Evolutionary conservation across 495 filamentous ascomycete genomes (phyloP).

Genomic region (Talaromyces stipitatus): DNA sequence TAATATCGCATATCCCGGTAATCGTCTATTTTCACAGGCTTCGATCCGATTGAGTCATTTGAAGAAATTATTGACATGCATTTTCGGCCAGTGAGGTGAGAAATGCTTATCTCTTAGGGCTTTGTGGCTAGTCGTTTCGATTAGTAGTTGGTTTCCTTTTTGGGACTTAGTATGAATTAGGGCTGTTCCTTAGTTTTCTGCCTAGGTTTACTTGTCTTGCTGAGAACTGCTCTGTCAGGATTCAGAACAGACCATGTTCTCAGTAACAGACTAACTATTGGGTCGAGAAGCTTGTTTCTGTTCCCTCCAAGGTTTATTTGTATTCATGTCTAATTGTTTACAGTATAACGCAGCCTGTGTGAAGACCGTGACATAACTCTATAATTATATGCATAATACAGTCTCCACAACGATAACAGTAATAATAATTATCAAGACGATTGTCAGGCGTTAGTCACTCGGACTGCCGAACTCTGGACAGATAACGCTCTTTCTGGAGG

Average conservation of each 20-base stretch:
- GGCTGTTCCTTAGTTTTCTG: not conserved
- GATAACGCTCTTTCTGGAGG: not conserved
- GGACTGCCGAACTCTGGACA: not conserved
- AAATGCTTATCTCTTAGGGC: slow-evolving; percentile 1
- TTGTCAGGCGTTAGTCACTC: not conserved
- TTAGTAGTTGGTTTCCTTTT: not conserved
- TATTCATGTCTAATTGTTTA: not conserved
- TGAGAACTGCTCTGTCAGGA: not conserved
- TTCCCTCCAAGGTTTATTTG: no score
- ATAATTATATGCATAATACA: not conserved
- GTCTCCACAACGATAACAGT: not conserved
- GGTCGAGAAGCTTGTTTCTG: not conserved
- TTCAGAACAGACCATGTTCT: not conserved
- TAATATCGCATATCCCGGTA: not conserved
- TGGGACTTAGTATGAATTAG: not conserved
- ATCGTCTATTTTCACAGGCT: not conserved
- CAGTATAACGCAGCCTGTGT: not conserved
- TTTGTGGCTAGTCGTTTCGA: not conserved
- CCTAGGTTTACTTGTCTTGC: not conserved
- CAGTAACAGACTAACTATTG: no score
- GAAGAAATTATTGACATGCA: not conserved
- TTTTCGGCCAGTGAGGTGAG: not conserved
- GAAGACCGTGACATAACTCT: not conserved
- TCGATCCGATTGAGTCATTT: not conserved
- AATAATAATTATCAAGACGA: not conserved